phyloP scores from a whole-genome alignment of 257 asterid genomes.

The Solanum gracilifrons region DNA sequence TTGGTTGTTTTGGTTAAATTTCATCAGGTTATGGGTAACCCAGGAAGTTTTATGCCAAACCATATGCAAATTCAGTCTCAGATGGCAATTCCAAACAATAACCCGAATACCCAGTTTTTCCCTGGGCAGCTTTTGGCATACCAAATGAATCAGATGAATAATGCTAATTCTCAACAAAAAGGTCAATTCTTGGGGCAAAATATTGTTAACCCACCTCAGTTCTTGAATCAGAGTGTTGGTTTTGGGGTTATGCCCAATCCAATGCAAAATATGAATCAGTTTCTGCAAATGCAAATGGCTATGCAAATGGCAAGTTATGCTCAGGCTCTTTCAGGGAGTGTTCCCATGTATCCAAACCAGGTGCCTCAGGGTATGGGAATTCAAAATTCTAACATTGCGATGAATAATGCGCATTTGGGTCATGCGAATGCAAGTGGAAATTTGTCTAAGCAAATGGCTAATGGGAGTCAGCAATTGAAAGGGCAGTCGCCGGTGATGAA shows the following conservation, averaged over 20 bases:
- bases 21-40: constrained; percentile 40
- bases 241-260: constrained; percentile 29
- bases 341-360: background rate
- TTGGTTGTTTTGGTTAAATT: background rate
- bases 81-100: constrained; percentile 25
- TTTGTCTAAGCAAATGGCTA: constrained; percentile 15
- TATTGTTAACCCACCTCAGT: constrained; percentile 26
- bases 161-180: constrained; percentile 11
- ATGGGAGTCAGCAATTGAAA: constrained; percentile 18
- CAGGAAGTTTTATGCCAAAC: constrained; percentile 23
- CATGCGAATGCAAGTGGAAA: constrained; percentile 22
- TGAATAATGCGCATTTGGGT: constrained; percentile 29
- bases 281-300: constrained; percentile 38
- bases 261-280: constrained; percentile 45
- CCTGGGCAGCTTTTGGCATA: constrained; percentile 32
- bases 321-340: constrained; percentile 10
- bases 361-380: constrained; percentile 4
- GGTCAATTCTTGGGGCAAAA: constrained; percentile 33
- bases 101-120: constrained; percentile 25
- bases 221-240: constrained; percentile 17
- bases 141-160: constrained; percentile 18
- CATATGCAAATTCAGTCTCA: constrained; percentile 41
- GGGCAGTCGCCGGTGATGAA: constrained; percentile 2
- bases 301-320: constrained; percentile 27
- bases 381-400: constrained; percentile 25